Evolutionary conservation across 2,329 filamentous ascomycete species (phyloP), one percentile per base, ranked within the genome.

Genomic region (Alternaria viburni): DNA sequence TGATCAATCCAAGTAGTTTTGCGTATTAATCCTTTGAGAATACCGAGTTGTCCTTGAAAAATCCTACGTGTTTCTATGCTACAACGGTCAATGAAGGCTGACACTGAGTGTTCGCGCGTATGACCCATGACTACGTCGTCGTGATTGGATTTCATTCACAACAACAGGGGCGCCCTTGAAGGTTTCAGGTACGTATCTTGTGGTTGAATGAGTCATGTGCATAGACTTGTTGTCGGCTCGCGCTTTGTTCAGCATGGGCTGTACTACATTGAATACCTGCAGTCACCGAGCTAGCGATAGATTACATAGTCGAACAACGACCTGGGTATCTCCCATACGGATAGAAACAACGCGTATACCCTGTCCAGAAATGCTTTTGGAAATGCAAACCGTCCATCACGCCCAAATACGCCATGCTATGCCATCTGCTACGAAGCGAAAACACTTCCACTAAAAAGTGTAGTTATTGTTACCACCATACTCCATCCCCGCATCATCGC

Each of bases 401-500:
- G 13, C 7, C 19, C 1, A 52, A 25, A 11, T 36, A 52, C 49
- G 49, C 49, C 28, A 30, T 41, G 49, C 30, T 21, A 36, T 52
- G 17, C 49, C n/a, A 1, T 41, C 3, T 6, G 36, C 36, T 41
- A 41, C 15, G 36, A 41, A 10, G 9, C 36, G 5, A 3, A 6
- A 11, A 17, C 15, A 36, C 4, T 10, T 17, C 0, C 2, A n/a
- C 51, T 63, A 63, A n/a, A 51, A 63, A 17, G 61, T 30, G 19
- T 36, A 63, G 23, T 63, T 51, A 3, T 41, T 56, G 2, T 46
- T 55, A 11, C 26, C 26, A 6, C 55, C 62, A 43, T 69, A 74
- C 17, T 68, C 62, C 59, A 73, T 61, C 12, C 61, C 64, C 3
- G 50, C 44, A n/a, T 69, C 70, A 6, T 73, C 67, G 6, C 75